Evolutionary conservation across 495 filamentous ascomycete genomes (phyloP).

Genomic region (Penicillium desertorum): DNA sequence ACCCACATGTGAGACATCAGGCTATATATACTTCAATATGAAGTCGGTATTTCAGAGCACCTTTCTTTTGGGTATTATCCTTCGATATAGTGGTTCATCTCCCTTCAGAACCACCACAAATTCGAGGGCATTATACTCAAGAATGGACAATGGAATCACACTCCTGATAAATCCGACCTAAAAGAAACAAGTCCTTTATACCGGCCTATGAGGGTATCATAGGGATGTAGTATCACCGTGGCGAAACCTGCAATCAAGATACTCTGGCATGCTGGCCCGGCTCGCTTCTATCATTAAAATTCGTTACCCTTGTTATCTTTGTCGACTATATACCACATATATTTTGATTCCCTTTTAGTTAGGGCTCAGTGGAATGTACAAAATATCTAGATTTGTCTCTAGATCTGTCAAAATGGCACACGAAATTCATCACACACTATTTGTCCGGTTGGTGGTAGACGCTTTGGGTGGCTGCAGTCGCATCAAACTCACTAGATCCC

Average conservation of each 20-base stretch:
- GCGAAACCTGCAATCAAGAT: constrained; percentile 7
- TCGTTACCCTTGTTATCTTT: background rate
- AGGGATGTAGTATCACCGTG: background rate
- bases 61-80: too few species aligned
- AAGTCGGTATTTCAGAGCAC: too few species aligned
- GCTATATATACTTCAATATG: too few species aligned
- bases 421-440: background rate
- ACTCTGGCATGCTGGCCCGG: background rate
- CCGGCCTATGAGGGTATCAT: background rate
- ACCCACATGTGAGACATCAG: too few species aligned
- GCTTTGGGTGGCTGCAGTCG: background rate
- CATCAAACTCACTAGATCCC: background rate
- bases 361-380: background rate
- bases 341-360: background rate
- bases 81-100: too few species aligned
- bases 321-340: background rate
- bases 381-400: background rate
- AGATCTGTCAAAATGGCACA: background rate
- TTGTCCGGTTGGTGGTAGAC: background rate
- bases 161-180: background rate
- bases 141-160: background rate
- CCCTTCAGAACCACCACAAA: too few species aligned
- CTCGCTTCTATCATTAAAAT: constrained; percentile 16
- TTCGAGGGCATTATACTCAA: background rate
- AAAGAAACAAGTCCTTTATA: background rate